A percentile compares a stretch with the other conserved stretches of the same genome.
Evolutionary conservation across 2,329 filamentous ascomycete species (phyloP).

Genomic region (Sporothrix globosa): DNA sequence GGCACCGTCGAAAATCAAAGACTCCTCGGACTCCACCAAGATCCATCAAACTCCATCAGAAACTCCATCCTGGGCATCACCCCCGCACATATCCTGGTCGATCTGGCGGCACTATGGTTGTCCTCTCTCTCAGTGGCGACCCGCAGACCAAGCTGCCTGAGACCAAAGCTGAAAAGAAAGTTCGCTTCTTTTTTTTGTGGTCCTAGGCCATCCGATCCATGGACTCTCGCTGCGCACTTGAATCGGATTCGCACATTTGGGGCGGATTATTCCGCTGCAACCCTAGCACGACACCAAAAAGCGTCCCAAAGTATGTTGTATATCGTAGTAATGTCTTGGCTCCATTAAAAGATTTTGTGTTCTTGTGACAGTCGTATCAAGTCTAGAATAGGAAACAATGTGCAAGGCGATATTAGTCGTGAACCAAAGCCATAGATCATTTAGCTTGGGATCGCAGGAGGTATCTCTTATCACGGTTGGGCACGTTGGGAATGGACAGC

Average conservation of each 20-base stretch:
- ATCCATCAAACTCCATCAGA: neutral
- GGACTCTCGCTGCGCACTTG: neutral
- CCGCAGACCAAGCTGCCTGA: too few relatives aligned
- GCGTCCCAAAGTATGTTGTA: neutral
- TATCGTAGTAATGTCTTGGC: neutral
- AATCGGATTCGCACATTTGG: neutral
- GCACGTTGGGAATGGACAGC: too few relatives aligned
- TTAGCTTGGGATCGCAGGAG: too few relatives aligned
- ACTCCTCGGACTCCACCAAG: too few relatives aligned
- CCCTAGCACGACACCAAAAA: neutral
- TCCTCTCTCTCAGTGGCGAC: neutral
- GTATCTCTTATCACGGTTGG: too few relatives aligned
- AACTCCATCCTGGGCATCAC: constrained; percentile 2
- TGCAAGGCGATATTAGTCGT: too few relatives aligned
- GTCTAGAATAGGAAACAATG: too few relatives aligned
- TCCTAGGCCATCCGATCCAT: neutral
- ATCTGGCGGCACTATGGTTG: constrained; percentile 22
- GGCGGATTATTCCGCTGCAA: neutral
- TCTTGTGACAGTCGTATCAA: neutral
- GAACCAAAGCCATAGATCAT: too few relatives aligned
- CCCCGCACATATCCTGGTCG: constrained; percentile 26
- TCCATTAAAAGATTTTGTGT: neutral
- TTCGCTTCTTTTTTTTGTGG: neutral
- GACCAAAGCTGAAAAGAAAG: too few relatives aligned
- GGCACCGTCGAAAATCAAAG: too few relatives aligned